Evolutionary conservation across 257 asterid species (phyloP), one percentile per base, ranked within the genome.

Genomic region (Petunia secreta): DNA sequence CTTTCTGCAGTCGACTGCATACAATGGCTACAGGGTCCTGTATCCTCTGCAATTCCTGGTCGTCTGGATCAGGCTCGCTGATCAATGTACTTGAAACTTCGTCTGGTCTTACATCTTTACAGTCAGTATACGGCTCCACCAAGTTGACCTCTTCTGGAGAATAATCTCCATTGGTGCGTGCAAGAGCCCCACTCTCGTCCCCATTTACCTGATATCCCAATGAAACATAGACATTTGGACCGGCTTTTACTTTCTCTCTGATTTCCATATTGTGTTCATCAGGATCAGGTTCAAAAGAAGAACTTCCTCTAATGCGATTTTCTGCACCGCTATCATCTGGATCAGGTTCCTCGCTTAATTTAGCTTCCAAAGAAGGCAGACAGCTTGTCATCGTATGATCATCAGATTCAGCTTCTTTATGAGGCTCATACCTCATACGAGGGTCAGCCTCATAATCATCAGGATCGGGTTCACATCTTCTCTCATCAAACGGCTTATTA

Each of bases 11-110:
- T 80, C 96, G 95, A 73, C 84, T 85, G 69, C 88, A 91, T 80
- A 94, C 34, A 57, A 82, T 25, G n/a, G 91, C 77, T 78, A 92
- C 97, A 44, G 98, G 93, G 79, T 93, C 98, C 86, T 89, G 97
- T 78, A 95, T 95, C 78, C 90, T 86, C 89, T 81, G 89, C 84
- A 93, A 83, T 87, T 91, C 97, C 46, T 83, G 82, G 83, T 92
- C 92, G 82, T 92, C 89, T 65, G 89, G 87, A 83, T 86, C 89
- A 55, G 95, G 92, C 74, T 86, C 88, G 41, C 59, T 67, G 60
- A 66, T 62, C 79, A 75, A 86, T 63, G 15, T 79, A 68, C 58
- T 74, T 37, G 82, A 69, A 57, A 55, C 37, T 64, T 63, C 75
- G 73, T 82, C 80, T 6, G 58, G 25, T 15, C 50, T 55, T 8